These are phyloP conservation scores for Yamadazyma aaseri DNA, from an alignment of 1,139 yeast genomes.

Conservation along the genomic window DNA sequence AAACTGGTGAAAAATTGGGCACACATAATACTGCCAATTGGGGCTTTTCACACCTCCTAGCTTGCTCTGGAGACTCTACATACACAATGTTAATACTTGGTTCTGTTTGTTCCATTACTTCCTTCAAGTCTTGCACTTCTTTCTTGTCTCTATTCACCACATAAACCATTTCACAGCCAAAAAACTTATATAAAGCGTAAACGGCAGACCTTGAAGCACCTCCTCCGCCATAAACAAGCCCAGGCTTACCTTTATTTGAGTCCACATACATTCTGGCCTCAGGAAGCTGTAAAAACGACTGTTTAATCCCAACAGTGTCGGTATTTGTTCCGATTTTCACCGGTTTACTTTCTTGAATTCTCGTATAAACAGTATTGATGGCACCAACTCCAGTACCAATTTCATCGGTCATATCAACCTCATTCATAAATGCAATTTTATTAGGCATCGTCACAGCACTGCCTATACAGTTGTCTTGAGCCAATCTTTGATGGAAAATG, in stretches of 20 bases:
- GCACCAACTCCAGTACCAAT: constrained; percentile 28
- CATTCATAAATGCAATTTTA: constrained; percentile 21
- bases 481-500: constrained; percentile 12
- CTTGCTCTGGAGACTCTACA: constrained; percentile 21
- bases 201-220: constrained; percentile 34
- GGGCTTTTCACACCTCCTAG: constrained; percentile 16
- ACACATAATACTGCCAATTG: constrained; percentile 24
- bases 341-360: constrained; percentile 13
- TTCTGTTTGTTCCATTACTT: constrained; percentile 18
- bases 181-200: constrained; percentile 23
- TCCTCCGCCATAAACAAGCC: constrained; percentile 33
- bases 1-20: constrained; percentile 24
- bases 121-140: constrained; percentile 22
- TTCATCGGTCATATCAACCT: constrained; percentile 25
- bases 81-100: constrained; percentile 22
- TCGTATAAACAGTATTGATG: constrained; percentile 27
- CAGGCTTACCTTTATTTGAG: constrained; percentile 16
- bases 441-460: constrained; percentile 32
- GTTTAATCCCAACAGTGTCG: constrained; percentile 28
- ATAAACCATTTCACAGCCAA: constrained; percentile 24
- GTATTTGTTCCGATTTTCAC: constrained; percentile 27
- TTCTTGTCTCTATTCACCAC: constrained; percentile 24
- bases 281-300: constrained; percentile 21
- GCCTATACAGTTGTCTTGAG: constrained; percentile 17
- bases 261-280: constrained; percentile 8